Percentiles rank a stretch among this genome's conserved stretches.
These are phyloP conservation scores for Fistulinella staudtii DNA, from an alignment of 1,284 basidiomycete species.

Conservation along the genomic window DNA sequence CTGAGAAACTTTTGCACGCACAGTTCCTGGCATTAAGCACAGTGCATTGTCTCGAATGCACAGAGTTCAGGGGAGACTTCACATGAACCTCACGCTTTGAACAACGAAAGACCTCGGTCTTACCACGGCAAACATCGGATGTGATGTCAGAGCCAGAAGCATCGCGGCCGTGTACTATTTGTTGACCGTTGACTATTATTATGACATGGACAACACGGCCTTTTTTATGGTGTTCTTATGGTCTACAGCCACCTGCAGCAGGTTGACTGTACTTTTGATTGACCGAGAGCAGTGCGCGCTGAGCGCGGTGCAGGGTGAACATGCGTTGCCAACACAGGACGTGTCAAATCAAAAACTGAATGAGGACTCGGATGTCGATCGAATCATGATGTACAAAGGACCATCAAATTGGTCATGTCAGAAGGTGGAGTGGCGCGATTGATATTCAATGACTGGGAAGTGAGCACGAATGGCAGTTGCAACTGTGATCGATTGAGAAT, in stretches of 20 bases:
- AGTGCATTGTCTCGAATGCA: conserved; percentile 8
- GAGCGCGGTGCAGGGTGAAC: conserved; percentile 10
- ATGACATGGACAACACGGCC: conserved; percentile 1
- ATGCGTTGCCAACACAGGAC: conserved; percentile 26
- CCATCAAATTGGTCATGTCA: conserved; percentile 28
- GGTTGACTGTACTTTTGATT: conserved; percentile 2
- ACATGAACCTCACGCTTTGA: conserved; percentile 13
- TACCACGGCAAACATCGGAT: conserved; percentile 10
- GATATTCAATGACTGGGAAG: conserved; percentile 10
- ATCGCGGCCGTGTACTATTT: conserved; percentile 14
- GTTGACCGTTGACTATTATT: conserved; percentile 10
- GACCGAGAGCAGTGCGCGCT: conserved; percentile 1
- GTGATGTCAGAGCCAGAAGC: conserved; percentile 19
- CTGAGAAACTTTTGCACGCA: conserved; percentile 21
- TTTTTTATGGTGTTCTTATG: conserved; percentile 6
- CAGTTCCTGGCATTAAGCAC: conserved; percentile 4
- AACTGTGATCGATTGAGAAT: conserved; percentile 17
- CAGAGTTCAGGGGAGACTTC: conserved; percentile 12
- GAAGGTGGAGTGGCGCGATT: conserved; percentile 20
- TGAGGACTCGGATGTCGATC: conserved; percentile 23
- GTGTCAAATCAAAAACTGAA: conserved; percentile 19
- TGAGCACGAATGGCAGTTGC: conserved; percentile 7
- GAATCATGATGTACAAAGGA: conserved; percentile 22
- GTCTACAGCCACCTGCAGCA: conserved; percentile 4
- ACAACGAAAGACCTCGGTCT: conserved; percentile 22